Conservation (phyloP, 495 filamentous ascomycete species). For the Xylaria curta region DNA sequence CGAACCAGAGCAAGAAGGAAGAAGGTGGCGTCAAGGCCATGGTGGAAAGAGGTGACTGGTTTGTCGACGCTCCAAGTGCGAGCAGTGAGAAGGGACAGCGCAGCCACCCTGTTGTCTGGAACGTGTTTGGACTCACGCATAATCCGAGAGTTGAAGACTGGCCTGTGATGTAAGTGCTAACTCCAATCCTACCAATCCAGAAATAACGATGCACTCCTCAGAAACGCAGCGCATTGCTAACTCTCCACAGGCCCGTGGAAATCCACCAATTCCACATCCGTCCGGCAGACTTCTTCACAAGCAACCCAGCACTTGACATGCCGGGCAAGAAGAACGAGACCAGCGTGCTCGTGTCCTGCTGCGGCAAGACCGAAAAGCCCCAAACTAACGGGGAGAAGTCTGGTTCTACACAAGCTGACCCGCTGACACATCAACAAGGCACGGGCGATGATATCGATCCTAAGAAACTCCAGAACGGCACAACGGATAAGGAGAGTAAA, state of each 20-base stretch:
- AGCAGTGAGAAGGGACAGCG: constrained; percentile 38
- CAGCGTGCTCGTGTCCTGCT: constrained; percentile 53
- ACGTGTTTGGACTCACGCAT: constrained; percentile 65
- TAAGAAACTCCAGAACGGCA: constrained; percentile 29
- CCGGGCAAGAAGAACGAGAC: constrained; percentile 59
- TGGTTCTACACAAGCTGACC: constrained; percentile 34
- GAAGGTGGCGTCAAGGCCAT: constrained; percentile 41
- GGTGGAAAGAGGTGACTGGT: constrained; percentile 42
- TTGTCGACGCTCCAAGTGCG: constrained; percentile 34
- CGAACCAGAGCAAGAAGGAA: constrained; percentile 66
- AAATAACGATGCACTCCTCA: neutral
- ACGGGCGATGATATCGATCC: constrained; percentile 36
- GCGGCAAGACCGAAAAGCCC: constrained; percentile 14
- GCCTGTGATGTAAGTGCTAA: constrained; percentile 60
- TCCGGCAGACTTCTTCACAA: constrained; percentile 61
- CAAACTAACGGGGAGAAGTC: constrained; percentile 21
- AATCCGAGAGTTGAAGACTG: constrained; percentile 67
- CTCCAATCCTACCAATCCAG: constrained; percentile 1
- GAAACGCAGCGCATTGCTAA: neutral
- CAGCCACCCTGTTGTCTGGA: constrained; percentile 63
- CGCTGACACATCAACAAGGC: constrained; percentile 42
- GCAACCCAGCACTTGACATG: constrained; percentile 62
- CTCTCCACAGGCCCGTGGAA: constrained; percentile 57
- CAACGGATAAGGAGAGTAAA: constrained; percentile 27
- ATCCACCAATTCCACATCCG: constrained; percentile 64